Base-by-base conservation (phyloP, 768 basidiomycete species). In the Amanita rubescens region DNA sequence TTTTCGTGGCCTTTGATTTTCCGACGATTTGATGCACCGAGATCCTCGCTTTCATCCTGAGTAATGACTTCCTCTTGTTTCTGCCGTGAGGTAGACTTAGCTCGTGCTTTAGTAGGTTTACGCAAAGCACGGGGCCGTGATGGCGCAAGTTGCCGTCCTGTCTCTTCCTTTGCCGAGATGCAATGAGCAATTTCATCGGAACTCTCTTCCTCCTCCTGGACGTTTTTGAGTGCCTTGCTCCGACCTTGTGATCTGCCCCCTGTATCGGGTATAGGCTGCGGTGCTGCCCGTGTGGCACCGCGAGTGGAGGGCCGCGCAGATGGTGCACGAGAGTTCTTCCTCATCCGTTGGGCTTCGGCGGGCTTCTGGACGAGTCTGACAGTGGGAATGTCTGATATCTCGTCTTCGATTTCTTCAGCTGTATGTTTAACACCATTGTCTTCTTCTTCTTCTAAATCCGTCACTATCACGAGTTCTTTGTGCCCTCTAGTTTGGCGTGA, bases 181-280 rank as follows among this genome's bases (percentile, higher is more conserved):
- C 9, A 4, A 12, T n/a, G 14, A 6, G 47, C 35, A 34, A 38
- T 11, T 41, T 38, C 53, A 11, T 55, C 55, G 33, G 33, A 45
- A 20, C n/a, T 38, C 24, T 32, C 49, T 9, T 55, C 55, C 2
- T 60, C 60, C 2, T 63, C 60, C 19, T 65, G 65, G 15, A 59
- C 61, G 9, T 63, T 65, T 17, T 60, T 62, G 45, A 65, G 49
- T 15, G 39, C 17, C n/a, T 9, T 45, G 17, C 22, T 19, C 51
- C 43, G 32, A 11, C 33, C 30, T 34, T 45, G 39, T 14, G 43
- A 45, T 34, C 41, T 43, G n/a, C 20, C 32, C 15, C 42, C 7
- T 15, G 25, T 30, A 30, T 30, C 27, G 8, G 27, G 11, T 14
- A 63, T 62, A 51, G 70, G 64, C 41, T 43, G 32, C 43, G 39